These are phyloP conservation scores for Stevia rebaudiana DNA, from an alignment of 140 eudicot species.

Conservation along the genomic window DNA sequence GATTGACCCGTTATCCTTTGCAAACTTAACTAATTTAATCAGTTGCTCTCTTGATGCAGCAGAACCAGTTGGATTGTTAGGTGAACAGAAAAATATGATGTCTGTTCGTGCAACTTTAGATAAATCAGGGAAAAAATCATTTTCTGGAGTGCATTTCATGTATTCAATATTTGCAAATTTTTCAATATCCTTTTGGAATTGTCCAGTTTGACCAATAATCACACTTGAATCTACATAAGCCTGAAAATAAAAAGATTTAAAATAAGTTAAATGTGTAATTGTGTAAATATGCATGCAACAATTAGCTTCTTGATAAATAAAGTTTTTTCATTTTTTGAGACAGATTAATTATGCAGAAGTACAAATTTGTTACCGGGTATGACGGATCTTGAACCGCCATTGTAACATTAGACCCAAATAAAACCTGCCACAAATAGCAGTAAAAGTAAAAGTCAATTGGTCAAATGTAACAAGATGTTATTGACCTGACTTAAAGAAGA, in stretches of 20 bases:
- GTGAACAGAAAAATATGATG: conserved; percentile 88
- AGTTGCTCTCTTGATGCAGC: conserved; percentile 87
- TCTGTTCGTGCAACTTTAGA: conserved; percentile 64
- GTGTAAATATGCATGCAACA: background rate
- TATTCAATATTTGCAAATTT: conserved; percentile 66
- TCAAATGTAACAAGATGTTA: background rate
- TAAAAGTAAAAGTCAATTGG: background rate
- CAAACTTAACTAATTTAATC: conserved; percentile 60
- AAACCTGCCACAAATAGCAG: conserved; percentile 45
- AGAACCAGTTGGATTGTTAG: conserved; percentile 92
- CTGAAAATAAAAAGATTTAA: conserved; percentile 28
- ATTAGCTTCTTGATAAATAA: background rate
- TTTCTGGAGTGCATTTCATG: conserved; percentile 81
- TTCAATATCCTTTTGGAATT: conserved; percentile 50
- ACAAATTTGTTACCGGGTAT: conserved; percentile 54
- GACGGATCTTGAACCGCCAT: conserved; percentile 93
- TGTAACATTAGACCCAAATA: conserved; percentile 77
- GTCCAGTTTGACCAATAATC: conserved; percentile 83
- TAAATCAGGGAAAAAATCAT: conserved; percentile 85
- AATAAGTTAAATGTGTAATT: background rate
- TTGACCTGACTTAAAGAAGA: background rate
- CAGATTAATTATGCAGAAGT: background rate
- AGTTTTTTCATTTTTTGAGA: conserved; percentile 2
- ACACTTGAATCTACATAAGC: conserved; percentile 97
- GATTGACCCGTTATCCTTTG: conserved; percentile 80